These are phyloP conservation scores for Puccinia horiana DNA, from an alignment of 1,284 basidiomycete genomes.

Conservation along the genomic window DNA sequence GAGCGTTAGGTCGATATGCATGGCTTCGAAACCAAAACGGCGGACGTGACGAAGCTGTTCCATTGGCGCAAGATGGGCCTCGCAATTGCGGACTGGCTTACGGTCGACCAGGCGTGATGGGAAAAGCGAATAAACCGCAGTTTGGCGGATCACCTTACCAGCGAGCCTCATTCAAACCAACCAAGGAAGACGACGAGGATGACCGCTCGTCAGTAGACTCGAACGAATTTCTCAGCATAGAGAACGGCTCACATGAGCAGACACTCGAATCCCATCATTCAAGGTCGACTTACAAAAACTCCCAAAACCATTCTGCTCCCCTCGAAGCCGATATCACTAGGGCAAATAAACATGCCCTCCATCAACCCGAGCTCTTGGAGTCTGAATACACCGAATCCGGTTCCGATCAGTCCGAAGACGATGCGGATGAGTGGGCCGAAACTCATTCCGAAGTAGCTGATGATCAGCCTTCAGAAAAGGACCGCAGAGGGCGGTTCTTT, in stretches of 20 bases:
- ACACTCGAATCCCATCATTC: constrained; percentile 2
- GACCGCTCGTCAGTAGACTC: constrained; percentile 16
- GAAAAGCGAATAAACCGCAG: constrained; percentile 1
- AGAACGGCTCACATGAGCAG: neutral
- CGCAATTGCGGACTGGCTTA: constrained; percentile 16
- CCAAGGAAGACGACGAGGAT: constrained; percentile 1
- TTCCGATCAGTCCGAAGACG: neutral
- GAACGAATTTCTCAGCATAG: constrained; percentile 12
- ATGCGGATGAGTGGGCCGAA: constrained; percentile 47
- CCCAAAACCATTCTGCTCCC: neutral
- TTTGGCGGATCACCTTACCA: constrained; percentile 34
- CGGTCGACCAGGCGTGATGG: neutral
- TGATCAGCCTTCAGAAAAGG: neutral
- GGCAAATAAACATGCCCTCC: neutral
- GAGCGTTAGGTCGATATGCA: constrained; percentile 44
- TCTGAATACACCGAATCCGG: neutral
- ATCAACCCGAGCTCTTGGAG: neutral
- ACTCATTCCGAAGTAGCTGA: constrained; percentile 37
- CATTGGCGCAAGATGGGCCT: constrained; percentile 8
- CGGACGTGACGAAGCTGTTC: neutral
- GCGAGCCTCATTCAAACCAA: constrained; percentile 16
- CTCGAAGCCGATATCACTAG: constrained; percentile 6
- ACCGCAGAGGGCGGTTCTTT: neutral
- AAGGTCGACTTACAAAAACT: neutral
- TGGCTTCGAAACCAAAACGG: constrained; percentile 38